Percentiles rank a stretch among this genome's conserved stretches.
Conservation (phyloP, 768 basidiomycete genomes). For the Pulveroboletus frians region DNA sequence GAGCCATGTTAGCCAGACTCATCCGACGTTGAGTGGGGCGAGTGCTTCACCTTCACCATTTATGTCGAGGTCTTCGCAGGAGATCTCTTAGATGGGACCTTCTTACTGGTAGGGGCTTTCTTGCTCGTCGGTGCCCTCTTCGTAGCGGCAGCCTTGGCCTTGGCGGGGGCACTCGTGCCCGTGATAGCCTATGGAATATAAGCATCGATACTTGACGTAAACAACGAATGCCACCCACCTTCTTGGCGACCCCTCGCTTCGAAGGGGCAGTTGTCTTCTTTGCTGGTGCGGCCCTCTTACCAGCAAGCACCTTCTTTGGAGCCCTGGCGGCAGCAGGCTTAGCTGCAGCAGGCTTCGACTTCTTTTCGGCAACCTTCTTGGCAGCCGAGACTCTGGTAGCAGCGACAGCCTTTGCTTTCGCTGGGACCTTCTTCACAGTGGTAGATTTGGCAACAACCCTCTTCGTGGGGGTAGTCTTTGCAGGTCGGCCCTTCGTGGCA, state of each 20-base stretch:
- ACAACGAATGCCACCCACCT: constrained; percentile 35
- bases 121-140: constrained; percentile 32
- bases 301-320: constrained; percentile 31
- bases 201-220: neutral
- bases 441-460: constrained; percentile 22
- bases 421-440: constrained; percentile 24
- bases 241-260: constrained; percentile 57
- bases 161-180: constrained; percentile 41
- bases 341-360: constrained; percentile 16
- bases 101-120: constrained; percentile 25
- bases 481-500: constrained; percentile 19
- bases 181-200: constrained; percentile 42
- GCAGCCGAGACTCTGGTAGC: constrained; percentile 33
- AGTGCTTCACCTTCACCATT: constrained; percentile 5
- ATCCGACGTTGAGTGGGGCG: neutral
- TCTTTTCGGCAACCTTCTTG: constrained; percentile 37
- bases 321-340: constrained; percentile 19
- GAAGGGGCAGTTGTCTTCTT: constrained; percentile 41
- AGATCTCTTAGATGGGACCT: constrained; percentile 16
- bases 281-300: constrained; percentile 27
- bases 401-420: constrained; percentile 35
- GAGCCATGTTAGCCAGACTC: neutral
- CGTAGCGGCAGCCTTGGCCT: constrained; percentile 25
- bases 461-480: constrained; percentile 26
- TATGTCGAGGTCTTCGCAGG: constrained; percentile 18